phyloP scores from a whole-genome alignment of 345 rosid genomes.

The Camelina hispida region DNA sequence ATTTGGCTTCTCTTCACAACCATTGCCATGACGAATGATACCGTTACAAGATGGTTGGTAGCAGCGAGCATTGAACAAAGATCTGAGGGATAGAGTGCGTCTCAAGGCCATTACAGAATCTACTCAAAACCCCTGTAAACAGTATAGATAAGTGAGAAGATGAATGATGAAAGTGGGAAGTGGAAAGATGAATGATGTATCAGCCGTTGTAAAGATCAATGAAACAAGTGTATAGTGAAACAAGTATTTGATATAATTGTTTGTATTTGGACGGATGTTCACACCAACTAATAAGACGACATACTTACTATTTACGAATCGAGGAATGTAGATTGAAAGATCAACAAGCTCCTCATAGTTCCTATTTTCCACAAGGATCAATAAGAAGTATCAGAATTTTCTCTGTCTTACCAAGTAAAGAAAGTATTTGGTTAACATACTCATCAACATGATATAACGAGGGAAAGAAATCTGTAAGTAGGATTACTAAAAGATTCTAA shows the following conservation, averaged over 20 bases:
- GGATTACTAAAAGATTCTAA: conserved; percentile 49
- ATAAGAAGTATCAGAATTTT: conserved; percentile 73
- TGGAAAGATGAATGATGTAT: too few species aligned
- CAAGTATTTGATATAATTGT: background rate
- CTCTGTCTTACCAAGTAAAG: conserved; percentile 61
- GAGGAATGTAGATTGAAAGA: conserved; percentile 83
- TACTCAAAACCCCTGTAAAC: too few species aligned
- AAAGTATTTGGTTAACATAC: conserved; percentile 15
- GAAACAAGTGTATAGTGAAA: conserved; percentile 22
- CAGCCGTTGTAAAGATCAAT: too few species aligned
- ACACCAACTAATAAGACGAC: conserved; percentile 11
- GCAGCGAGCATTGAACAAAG: background rate
- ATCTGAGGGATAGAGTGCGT: background rate
- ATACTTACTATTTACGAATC: conserved; percentile 71
- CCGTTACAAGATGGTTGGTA: background rate
- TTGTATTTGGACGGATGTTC: conserved; percentile 16
- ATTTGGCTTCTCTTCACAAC: background rate
- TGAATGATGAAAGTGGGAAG: too few species aligned
- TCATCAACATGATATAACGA: background rate
- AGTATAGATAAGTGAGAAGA: too few species aligned
- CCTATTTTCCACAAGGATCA: conserved; percentile 64
- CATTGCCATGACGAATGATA: background rate
- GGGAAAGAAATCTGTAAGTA: background rate
- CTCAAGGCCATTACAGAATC: background rate
- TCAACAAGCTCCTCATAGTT: conserved; percentile 71